Evolutionary conservation across 2,329 filamentous ascomycete genomes (phyloP), one percentile per base, ranked within the genome.

Genomic region (Tolypocladium tundrense): DNA sequence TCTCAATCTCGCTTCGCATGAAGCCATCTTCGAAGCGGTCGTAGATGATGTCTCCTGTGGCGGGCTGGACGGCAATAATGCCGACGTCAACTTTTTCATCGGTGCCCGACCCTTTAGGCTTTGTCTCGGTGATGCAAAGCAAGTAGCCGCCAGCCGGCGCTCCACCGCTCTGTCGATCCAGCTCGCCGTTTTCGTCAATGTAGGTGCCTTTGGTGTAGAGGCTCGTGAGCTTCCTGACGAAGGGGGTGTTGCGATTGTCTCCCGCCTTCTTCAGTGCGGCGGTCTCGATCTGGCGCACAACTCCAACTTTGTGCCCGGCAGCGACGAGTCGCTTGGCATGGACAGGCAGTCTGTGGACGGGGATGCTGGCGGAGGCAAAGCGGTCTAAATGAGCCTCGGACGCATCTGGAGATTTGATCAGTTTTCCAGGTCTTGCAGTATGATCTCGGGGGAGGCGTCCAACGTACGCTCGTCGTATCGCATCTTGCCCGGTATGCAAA

Each of bases 151-250:
- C 84, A 1, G 82, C 77, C 0, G 85, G 80, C 1, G 82, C 78
- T 0, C 61, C 75, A 63, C 66, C 75, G 21, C 61, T 60, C 65
- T 68, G 69, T 57, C 77, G 75, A 56, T 89, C 88, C 6, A 96
- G 73, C 33, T 90, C 90, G 61, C 94, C 93, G 11, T 90, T 82
- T 70, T 99, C 94, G 68, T 97, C 94, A 58, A 99, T 88, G 66
- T 97, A 99, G 2, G 94, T 99, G 50, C 92, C 94, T 72, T 97
- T 99, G 10, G 94, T 99, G 73, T 99, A 99, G 8, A 99, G 80
- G 68, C 96, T 97, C 19, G 94, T 97, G 66, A 99, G 84, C 66
- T 96, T 94, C 41, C 94, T 86, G 42, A 91, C 84, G 66, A 99
- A 99, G 0, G 94, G 92, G 0, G 91, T 84, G 68, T 96, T 97